Evolutionary conservation across 179 eudicot genomes (phyloP).

Genomic region (Beta lomatogona): DNA sequence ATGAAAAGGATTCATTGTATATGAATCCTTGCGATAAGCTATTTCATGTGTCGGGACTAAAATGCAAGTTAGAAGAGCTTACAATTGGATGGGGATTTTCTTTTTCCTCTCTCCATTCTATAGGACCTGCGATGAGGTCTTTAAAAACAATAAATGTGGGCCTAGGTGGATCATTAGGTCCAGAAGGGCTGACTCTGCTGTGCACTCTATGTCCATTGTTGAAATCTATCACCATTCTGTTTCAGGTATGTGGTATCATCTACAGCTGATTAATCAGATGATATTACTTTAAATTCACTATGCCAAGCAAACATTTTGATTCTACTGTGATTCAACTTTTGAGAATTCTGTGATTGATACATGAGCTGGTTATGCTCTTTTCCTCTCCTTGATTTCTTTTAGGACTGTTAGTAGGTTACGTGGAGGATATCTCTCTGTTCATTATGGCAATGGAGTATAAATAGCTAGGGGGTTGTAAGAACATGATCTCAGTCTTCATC

Average conservation of each 20-base stretch:
- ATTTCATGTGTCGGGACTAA: slow-evolving; percentile 46
- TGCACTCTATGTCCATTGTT: slow-evolving; percentile 59
- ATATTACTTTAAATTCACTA: neutral
- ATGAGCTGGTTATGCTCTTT: neutral
- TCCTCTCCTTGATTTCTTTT: too few relatives aligned
- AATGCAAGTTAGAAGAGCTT: slow-evolving; percentile 65
- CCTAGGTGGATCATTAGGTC: slow-evolving; percentile 77
- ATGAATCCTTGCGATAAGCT: slow-evolving; percentile 34
- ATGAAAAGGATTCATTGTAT: slow-evolving; percentile 22
- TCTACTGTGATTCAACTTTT: neutral
- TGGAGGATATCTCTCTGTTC: neutral
- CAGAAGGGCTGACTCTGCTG: slow-evolving; percentile 57
- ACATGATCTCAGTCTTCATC: neutral
- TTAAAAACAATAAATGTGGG: slow-evolving; percentile 64
- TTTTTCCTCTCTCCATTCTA: slow-evolving; percentile 42
- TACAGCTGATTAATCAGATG: neutral
- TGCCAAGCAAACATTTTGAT: neutral
- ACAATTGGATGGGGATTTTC: slow-evolving; percentile 91
- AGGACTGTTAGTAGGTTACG: neutral
- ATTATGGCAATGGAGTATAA: neutral
- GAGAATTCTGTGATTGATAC: neutral
- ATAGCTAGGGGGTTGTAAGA: neutral
- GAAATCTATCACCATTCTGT: slow-evolving; percentile 65
- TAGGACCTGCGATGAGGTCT: slow-evolving; percentile 51
- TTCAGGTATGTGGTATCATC: slow-evolving; percentile 75